Evolutionary conservation across 257 asterid species (phyloP), one percentile per base, ranked within the genome.

Genomic region (Solanum sparsipilum): DNA sequence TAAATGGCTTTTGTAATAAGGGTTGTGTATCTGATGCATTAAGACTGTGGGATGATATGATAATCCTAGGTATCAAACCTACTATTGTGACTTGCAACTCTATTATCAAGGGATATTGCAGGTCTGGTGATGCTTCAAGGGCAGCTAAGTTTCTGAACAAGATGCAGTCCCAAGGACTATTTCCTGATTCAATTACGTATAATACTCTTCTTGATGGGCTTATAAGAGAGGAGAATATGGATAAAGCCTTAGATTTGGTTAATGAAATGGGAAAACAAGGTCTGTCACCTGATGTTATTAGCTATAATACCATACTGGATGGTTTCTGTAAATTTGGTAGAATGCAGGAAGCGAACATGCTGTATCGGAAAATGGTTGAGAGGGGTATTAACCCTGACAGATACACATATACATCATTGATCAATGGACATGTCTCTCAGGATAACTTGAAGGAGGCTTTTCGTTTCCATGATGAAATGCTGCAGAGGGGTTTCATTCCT

Each of bases 191-290:
- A 52, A 27, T 93, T 83, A 93, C 94, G 13, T 95, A 91, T 36
- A 94, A 95, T 93, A 95, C 97, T 84, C 92, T 94, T 89, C 88
- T 94, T 82, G 94, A 92, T 87, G 98, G 98, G 71, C 93, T 92
- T 79, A 90, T 95, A 92, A 92, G 86, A 89, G 95, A 93, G 88
- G 98, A 92, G 85, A 90, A 92, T 78, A 89, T 92, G 74, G 94
- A 92, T 29, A 82, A 72, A 56, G 94, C 96, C 10, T 90, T 93
- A 76, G 92, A 89, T 25, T 86, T 93, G 88, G 87, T 94, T 87
- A 90, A 84, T 88, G 90, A 71, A 89, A 94, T 94, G 98, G 97
- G 92, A 84, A 92, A 86, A 29, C 89, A 88, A 32, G 93, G 93
- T 75, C 70, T 92, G 6, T 83, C 84, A n/a, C 96, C 94, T 35